Base-by-base conservation (phyloP, 768 basidiomycete genomes). In the Rhizopogon vinicolor region DNA sequence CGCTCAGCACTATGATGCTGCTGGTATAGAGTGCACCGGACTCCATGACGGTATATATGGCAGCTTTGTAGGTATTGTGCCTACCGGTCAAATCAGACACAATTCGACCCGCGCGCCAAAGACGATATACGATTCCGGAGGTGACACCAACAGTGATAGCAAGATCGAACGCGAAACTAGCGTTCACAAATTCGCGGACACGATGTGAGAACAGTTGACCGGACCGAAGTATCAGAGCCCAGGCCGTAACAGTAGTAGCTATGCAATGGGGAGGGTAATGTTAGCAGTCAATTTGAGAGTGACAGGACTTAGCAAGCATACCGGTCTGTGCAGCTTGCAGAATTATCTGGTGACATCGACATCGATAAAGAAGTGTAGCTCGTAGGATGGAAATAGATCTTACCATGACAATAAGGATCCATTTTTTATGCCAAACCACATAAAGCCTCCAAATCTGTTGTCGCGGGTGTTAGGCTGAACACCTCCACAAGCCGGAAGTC, bases 21-120 rank as follows among this genome's bases (percentile, higher is more conserved):
- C 31, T 46, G 2, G 62, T 55, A 33, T 55, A 60, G 9, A 62
- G 29, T 1, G 39, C 62, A 18, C 62, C 62, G n/a, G 59, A 62
- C 45, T 63, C 62, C 41, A 62, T 51, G 37, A 63, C 51, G 29
- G 53, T 53, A 56, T 51, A 58, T 3, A 63, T 56, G 2, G 55
- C 22, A 1, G 46, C 44, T 13, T 31, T 39, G 53, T 62, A 62
- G 16, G 25, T 42, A 43, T 44, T 48, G 14, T 43, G 31, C 8
- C 31, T 14, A 14, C 44, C 42, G 5, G 48, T n/a, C 10, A 22
- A 28, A 7, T 35, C 3, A 31, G 13, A 8, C 29, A 22, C 28
- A 25, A 39, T 31, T 25, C 14, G 40, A n/a, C 52, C 52, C 19
- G 41, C 42, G 37, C 43, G 42, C 60, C 60, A 62, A 19, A 62